Base-by-base conservation (phyloP, 176 grass and related monocot species). In the Oryza australiensis region DNA sequence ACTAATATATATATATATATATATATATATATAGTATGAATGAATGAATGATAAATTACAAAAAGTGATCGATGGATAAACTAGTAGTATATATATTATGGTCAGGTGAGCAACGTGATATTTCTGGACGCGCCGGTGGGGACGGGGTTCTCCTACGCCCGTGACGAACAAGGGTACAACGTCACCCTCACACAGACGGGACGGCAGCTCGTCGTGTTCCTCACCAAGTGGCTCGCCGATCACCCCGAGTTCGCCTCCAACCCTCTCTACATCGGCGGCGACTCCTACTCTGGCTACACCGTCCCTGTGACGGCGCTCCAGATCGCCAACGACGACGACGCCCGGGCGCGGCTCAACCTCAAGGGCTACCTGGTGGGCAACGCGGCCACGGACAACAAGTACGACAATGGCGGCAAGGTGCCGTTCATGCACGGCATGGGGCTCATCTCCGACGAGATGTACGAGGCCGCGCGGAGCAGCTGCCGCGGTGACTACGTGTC, bases 391-490 rank as follows among this genome's bases (percentile, higher is more conserved):
- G 85, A 85, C 75, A 0, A 29, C 15, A 68, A 30, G 11, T 93
- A 80, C 86, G 89, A 97, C 84, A 3, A 22, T 24, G 88, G 74
- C 0, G 83, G 88, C 51, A 87, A 68, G 79, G 86, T 97, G 12
- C 94, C 94, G 5, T 97, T 87, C 81, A 80, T 77, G 85, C 91
- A 97, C 84, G 94, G 94, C 29, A 86, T 82, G 86, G 94, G 85
- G 13, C 89, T 94, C 32, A 91, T 97, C 81, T 97, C 94, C 66
- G 94, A 97, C 84, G 94, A 97, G 83, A 82, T 94, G 27, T 94
- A 78, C 70, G 82, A 90, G 68, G 84, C 84, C 24, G 84, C 89
- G 9, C 83, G 27, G 75, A 60, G 27, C 14, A 82, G 82, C 4
- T 97, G 94, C 59, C 67, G 33, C 49, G 87, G 75, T 0, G 83